Conservation (phyloP, 352 stramenopile species). For the Thalassiosira mediterranea region DNA sequence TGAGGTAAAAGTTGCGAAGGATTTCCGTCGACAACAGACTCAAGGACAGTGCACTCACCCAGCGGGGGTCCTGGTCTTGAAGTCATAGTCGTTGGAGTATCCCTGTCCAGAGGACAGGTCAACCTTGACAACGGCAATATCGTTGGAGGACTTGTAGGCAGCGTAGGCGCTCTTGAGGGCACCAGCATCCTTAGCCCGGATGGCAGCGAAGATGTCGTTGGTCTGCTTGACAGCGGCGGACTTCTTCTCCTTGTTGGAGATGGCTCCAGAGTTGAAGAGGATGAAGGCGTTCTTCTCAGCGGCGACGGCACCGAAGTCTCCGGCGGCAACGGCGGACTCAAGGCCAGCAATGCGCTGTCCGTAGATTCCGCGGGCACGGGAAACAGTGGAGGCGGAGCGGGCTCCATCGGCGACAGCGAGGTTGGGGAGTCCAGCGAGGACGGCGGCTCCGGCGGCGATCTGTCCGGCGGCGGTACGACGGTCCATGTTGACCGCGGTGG, state of each 20-base stretch:
- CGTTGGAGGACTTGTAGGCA: conserved; percentile 76
- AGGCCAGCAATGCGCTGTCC: conserved; percentile 81
- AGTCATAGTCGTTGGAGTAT: conserved; percentile 84
- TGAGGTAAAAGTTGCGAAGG: conserved; percentile 10
- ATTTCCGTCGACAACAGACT: background rate
- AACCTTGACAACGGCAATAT: conserved; percentile 57
- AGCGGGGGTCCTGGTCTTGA: conserved; percentile 61
- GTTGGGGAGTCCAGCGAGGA: conserved; percentile 64
- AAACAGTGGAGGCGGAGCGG: conserved; percentile 71
- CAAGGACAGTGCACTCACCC: conserved; percentile 48
- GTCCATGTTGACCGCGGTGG: conserved; percentile 79
- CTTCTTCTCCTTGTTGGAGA: conserved; percentile 77
- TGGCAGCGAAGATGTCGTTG: conserved; percentile 82
- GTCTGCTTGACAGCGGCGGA: conserved; percentile 69
- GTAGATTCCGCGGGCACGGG: conserved; percentile 78
- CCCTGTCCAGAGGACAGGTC: conserved; percentile 71
- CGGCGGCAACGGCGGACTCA: conserved; percentile 75
- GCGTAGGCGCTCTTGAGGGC: conserved; percentile 81
- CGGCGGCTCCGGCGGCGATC: conserved; percentile 65
- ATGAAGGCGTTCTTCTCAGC: conserved; percentile 87
- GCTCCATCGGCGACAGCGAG: conserved; percentile 84
- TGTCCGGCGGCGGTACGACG: conserved; percentile 77
- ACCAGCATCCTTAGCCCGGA: conserved; percentile 72
- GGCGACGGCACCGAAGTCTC: conserved; percentile 84
- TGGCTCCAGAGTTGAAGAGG: conserved; percentile 87